phyloP scores from a whole-genome alignment of 2,329 filamentous ascomycete genomes.

The Pyrenochaeta sp. region DNA sequence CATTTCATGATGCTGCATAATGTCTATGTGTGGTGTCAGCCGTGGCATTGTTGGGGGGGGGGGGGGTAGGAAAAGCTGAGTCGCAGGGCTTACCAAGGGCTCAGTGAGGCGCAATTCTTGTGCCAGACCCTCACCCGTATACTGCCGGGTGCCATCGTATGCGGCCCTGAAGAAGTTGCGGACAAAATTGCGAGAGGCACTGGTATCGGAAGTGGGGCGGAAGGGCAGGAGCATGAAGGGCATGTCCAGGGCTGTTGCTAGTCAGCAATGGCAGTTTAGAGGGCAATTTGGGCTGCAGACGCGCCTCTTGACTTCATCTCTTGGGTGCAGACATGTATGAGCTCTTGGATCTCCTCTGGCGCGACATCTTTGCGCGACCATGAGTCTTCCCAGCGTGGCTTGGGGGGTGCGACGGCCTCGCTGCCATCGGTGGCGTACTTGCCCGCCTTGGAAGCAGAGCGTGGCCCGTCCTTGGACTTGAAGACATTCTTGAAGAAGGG shows the following conservation, averaged over 20 bases:
- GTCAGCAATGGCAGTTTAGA: conserved; percentile 20
- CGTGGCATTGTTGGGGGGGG: no score
- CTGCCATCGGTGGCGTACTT: conserved; percentile 25
- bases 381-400: conserved; percentile 86
- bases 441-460: conserved; percentile 40
- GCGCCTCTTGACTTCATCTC: conserved; percentile 95
- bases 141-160: conserved; percentile 64
- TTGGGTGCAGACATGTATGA: conserved; percentile 83
- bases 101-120: conserved; percentile 93
- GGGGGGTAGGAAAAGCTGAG: no score
- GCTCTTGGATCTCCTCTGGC: conserved; percentile 88
- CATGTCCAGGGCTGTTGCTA: conserved; percentile 76
- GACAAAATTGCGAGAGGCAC: conserved; percentile 89
- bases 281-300: conserved; percentile 11
- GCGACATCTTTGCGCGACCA: conserved; percentile 84
- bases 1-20: conserved; percentile 95
- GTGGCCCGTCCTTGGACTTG: conserved; percentile 45
- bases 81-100: conserved; percentile 91
- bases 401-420: conserved; percentile 59
- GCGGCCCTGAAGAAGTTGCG: conserved; percentile 86
- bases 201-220: conserved; percentile 89
- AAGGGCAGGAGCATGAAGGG: conserved; percentile 95
- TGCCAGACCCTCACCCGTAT: conserved; percentile 73
- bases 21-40: conserved; percentile 65
- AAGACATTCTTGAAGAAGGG: conserved; percentile 52